Base-by-base conservation (phyloP, 2,329 filamentous ascomycete genomes). In the Chaetoscypha palmicola region DNA sequence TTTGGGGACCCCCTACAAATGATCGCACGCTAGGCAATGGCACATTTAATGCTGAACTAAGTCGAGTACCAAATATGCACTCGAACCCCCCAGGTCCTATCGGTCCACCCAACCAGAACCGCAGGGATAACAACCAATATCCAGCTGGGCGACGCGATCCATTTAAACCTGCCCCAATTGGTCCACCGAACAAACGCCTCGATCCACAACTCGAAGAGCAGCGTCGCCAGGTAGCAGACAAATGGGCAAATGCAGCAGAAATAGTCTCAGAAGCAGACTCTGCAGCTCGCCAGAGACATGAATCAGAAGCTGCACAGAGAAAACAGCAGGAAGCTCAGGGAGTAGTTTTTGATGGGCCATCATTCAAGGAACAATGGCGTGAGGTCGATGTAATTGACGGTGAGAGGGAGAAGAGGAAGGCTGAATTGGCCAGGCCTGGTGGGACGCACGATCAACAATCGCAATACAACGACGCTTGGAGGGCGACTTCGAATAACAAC, bases 11-110 rank as follows among this genome's bases (percentile, higher is more conserved):
- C 33, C 81, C 45, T 9, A 80, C n/a, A 11, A 77, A 78, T 54
- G 80, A 86, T 52, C 74, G 80, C 42, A 80, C 77, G 9, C 77
- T 90, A 16, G 85, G 85, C 3, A 90, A 90, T 60, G 85, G 85
- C 33, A 87, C 83, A 0, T 90, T 90, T 57, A 79, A 76, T 45
- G 71, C 77, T 10, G 77, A 79, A 52, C 69, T 83, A 40, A 72
- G 71, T 61, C 32, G 64, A 64, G 14, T 62, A 5, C 57, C 61
- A 21, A 58, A 60, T 26, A n/a, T n/a, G n/a, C n/a, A n/a, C n/a
- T 56, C 60, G 43, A 56, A 59, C 24, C 52, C 50, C 36, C 61
- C 61, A 34, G 60, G 57, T 20, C 61, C 61, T 35, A 64, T 64
- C 44, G 62, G 60, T 20, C 61, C 61, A 26, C 60, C 61, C 28